Base-by-base conservation (phyloP, 2,329 filamentous ascomycete genomes). In the Aureobasidium leucospermi region DNA sequence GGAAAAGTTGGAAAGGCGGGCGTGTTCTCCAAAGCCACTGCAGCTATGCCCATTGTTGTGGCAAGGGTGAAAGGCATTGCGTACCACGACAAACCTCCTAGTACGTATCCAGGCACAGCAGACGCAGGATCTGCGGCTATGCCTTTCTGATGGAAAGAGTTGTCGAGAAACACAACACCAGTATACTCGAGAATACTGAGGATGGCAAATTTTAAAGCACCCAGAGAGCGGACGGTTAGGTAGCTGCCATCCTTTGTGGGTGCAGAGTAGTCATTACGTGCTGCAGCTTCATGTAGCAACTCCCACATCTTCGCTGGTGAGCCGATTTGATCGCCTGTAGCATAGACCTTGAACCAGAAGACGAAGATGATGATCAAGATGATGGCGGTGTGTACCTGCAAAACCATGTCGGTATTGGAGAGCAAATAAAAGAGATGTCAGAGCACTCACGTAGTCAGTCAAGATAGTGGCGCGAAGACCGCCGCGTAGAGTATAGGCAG, bases 401-500 rank as follows among this genome's bases (percentile, higher is more conserved):
- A 4, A 11, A 2, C 23, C 23, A 23, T 23, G 11, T 29, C 8
- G 15, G 23, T 47, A 11, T 67, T 42, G 15, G 23, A 9, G 1
- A 13, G 6, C 23, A 23, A 4, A 4, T 23, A 23, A 23, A 4
- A 23, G 23, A 15, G 9, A n/a, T 16, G 28, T 16, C 32, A n/a
- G 28, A 15, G n/a, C 9, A 28, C 45, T 23, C 23, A 47, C 15
- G 45, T 56, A 67, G 46, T 67, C 66, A 1, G 64, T 65, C 57
- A 66, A 56, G 43, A 66, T 64, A 5, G 66, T 67, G 4, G 67
- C 66, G 46, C 65, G 67, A 41, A 68, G 62, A 28, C 67, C 67
- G 28, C 67, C 67, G n/a, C 60, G 60, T 31, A 69, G 39, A 4
- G 66, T 67, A 51, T 69, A 69, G 11, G 65, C 64, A 13, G 67